Percentiles rank a stretch among this genome's conserved stretches.
Evolutionary conservation across 176 grass and related monocot species (phyloP).

Genomic region (Hsuehochloa calcarea): DNA sequence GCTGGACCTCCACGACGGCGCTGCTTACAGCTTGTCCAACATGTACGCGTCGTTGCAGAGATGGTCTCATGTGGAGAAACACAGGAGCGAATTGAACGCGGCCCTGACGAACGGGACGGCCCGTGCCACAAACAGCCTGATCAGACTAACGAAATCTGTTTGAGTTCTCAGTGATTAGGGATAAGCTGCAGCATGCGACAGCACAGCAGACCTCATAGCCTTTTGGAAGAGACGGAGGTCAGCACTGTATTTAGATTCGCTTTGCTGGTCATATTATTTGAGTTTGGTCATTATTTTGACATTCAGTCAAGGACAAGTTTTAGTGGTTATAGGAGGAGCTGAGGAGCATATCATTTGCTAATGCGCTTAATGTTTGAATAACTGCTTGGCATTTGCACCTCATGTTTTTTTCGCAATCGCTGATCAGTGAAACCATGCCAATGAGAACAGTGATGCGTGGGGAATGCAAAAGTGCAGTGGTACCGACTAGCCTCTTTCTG

Average conservation of each 20-base stretch:
- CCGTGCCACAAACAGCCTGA: neutral
- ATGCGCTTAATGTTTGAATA: neutral
- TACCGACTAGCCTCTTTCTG: neutral
- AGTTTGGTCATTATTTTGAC: neutral
- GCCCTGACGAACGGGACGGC: neutral
- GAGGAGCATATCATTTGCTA: neutral
- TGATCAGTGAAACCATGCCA: neutral
- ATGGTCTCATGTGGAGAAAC: conserved; percentile 38
- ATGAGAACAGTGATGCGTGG: conserved; percentile 3
- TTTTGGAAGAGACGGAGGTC: neutral
- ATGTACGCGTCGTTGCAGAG: conserved; percentile 45
- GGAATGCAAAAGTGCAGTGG: neutral
- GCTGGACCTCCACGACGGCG: conserved; percentile 41
- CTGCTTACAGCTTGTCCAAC: conserved; percentile 34
- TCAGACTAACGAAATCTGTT: no score
- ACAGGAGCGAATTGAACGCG: conserved; percentile 1
- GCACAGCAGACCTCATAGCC: neutral
- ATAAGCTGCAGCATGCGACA: no score
- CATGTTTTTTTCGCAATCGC: neutral
- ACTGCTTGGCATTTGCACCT: neutral
- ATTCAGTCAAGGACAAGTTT: conserved; percentile 3
- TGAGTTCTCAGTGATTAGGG: no score
- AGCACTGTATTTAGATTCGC: conserved; percentile 24
- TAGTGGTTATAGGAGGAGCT: conserved; percentile 13
- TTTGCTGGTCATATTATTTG: conserved; percentile 23